These are phyloP conservation scores for Urtica urens DNA, from an alignment of 306 rosid genomes.

Conservation along the genomic window DNA sequence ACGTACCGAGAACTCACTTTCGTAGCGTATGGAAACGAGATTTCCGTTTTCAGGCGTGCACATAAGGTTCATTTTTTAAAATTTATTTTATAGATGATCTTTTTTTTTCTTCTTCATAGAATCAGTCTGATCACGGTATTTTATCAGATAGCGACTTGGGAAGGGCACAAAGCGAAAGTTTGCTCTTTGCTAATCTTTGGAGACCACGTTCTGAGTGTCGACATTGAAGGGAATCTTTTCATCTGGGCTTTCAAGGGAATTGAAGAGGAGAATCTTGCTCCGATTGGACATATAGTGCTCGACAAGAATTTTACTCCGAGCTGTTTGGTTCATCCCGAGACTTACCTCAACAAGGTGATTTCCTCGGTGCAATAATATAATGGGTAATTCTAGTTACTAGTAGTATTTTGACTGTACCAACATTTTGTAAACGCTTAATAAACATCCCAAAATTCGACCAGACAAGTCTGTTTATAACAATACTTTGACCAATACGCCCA, in stretches of 20 bases:
- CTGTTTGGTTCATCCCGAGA: constrained; percentile 84
- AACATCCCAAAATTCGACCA: constrained; percentile 2
- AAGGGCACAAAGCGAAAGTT: constrained; percentile 54
- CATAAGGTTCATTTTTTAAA: constrained; percentile 59
- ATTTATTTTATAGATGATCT: too few relatives aligned
- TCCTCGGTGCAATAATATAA: background rate
- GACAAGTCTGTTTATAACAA: too few relatives aligned
- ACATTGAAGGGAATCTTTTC: constrained; percentile 46
- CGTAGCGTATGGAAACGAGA: constrained; percentile 53
- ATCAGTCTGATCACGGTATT: too few relatives aligned
- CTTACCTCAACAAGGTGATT: constrained; percentile 81
- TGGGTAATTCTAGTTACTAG: background rate
- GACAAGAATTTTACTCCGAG: constrained; percentile 44
- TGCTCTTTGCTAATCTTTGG: constrained; percentile 63
- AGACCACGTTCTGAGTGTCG: constrained; percentile 65
- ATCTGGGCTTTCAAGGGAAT: constrained; percentile 75
- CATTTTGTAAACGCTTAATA: background rate
- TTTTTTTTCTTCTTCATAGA: too few relatives aligned
- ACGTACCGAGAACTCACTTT: constrained; percentile 72
- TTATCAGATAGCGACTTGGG: constrained; percentile 70
- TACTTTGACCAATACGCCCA: too few relatives aligned
- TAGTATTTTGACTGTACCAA: background rate
- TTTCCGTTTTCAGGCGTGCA: constrained; percentile 70
- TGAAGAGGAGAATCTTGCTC: constrained; percentile 40
- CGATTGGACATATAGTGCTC: constrained; percentile 43